Evolutionary conservation across 768 basidiomycete genomes (phyloP), one percentile per base, ranked within the genome.

Genomic region (Russula sp.): DNA sequence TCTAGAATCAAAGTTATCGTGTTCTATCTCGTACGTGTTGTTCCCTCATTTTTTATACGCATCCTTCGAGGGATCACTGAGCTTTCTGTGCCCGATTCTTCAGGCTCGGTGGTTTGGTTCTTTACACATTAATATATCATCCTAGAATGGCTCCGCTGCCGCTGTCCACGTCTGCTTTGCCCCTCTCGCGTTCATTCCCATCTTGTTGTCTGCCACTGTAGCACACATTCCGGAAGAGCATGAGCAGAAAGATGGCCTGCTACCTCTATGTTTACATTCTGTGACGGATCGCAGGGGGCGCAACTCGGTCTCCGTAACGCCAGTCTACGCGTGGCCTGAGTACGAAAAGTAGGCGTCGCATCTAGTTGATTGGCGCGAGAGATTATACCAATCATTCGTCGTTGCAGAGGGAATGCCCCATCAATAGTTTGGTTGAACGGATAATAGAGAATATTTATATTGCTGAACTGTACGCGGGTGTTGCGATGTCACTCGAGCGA

Each of bases 31-130:
- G 88, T 89, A 68, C 65, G 87, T 74, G 68, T 39, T 58, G 56
- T 22, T 49, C 39, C 3, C 35, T 2, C n/a, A n/a, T 36, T 35
- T 11, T 20, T 18, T 35, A n/a, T n/a, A n/a, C n/a, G n/a, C n/a
- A 10, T 45, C 43, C 16, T 14, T 5, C n/a, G 16, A 7, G n/a
- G 11, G 47, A 35, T 36, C 11, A 51, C 35, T 51, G 36, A 51
- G n/a, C 8, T 35, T 10, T 20, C 0, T 35, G 32, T 13, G 34
- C 18, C 2, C 13, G 10, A 32, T 29, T n/a, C 47, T 32, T 3
- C 66, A 93, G 90, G 87, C 78, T 35, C 87, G 91, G 18, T 70
- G 80, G 25, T 69, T 85, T 36, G 88, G 88, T 58, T 91, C 89
- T 3, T 76, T 76, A 1, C 74, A 87, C 67, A 88, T 90, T 66